phyloP scores from a whole-genome alignment of 495 filamentous ascomycete genomes.

The Coniosporium apollinis region DNA sequence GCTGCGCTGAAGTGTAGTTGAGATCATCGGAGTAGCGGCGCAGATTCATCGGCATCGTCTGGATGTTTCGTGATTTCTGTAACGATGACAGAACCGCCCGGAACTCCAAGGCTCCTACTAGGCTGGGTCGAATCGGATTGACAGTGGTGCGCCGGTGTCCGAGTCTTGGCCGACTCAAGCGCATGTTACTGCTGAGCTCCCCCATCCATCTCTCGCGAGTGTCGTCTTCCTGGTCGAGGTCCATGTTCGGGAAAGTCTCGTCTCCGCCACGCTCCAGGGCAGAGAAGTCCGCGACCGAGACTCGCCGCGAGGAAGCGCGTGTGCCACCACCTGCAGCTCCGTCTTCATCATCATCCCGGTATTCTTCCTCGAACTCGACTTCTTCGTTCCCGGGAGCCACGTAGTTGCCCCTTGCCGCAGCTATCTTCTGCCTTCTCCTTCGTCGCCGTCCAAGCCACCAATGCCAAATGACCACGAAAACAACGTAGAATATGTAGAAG shows the following conservation, averaged over 20 bases:
- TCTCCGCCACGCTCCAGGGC: constrained; percentile 46
- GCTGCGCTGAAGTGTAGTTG: constrained; percentile 25
- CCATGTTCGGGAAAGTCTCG: constrained; percentile 29
- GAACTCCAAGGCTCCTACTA: constrained; percentile 90
- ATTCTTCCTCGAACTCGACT: constrained; percentile 47
- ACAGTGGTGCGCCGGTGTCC: constrained; percentile 56
- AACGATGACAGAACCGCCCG: constrained; percentile 71
- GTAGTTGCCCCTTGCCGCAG: constrained; percentile 57
- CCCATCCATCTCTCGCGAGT: constrained; percentile 52
- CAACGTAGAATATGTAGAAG: constrained; percentile 83
- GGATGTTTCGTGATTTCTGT: constrained; percentile 58
- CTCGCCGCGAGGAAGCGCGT: constrained; percentile 29
- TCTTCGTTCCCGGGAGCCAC: constrained; percentile 52
- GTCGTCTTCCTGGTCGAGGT: constrained; percentile 54
- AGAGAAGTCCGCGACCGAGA: constrained; percentile 50
- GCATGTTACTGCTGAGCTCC: constrained; percentile 87
- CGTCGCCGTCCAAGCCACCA: constrained; percentile 54
- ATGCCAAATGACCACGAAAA: constrained; percentile 81
- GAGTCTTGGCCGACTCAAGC: constrained; percentile 50
- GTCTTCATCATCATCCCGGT: constrained; percentile 51
- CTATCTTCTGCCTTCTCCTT: constrained; percentile 41
- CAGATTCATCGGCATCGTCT: constrained; percentile 46
- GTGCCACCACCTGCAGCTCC: constrained; percentile 32
- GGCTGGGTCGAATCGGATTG: constrained; percentile 73
- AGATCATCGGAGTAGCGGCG: constrained; percentile 57